Evolutionary conservation across 2,329 filamentous ascomycete genomes (phyloP).

Genomic region (Spiromastix sp.): DNA sequence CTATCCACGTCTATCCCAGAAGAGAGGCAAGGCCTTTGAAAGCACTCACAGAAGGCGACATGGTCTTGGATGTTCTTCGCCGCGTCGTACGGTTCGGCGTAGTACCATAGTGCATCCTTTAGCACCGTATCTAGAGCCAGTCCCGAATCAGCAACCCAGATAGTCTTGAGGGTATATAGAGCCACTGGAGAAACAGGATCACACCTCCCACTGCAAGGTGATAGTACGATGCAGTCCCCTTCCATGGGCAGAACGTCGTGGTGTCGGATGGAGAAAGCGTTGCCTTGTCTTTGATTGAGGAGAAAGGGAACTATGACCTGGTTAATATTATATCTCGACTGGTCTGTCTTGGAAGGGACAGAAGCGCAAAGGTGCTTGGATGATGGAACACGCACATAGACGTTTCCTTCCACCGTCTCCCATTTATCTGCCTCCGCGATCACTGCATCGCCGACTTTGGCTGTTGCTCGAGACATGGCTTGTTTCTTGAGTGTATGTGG

Average conservation of each 20-base stretch:
- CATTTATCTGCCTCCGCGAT: slow-evolving; percentile 43
- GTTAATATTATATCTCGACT: neutral
- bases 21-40: neutral
- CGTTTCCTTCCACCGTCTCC: slow-evolving; percentile 49
- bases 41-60: slow-evolving; percentile 49
- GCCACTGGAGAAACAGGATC: slow-evolving; percentile 4
- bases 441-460: slow-evolving; percentile 38
- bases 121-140: too few species aligned
- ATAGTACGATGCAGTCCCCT: slow-evolving; percentile 49
- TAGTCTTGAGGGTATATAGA: too few species aligned
- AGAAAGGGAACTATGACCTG: slow-evolving; percentile 33
- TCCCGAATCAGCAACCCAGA: too few species aligned
- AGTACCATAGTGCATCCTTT: slow-evolving; percentile 50
- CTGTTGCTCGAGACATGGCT: slow-evolving; percentile 32
- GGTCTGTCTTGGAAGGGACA: neutral
- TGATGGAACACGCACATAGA: slow-evolving; percentile 33
- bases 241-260: slow-evolving; percentile 46
- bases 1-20: neutral
- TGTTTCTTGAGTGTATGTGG: neutral
- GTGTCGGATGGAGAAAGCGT: slow-evolving; percentile 37
- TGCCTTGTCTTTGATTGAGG: slow-evolving; percentile 34
- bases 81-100: slow-evolving; percentile 41
- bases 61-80: slow-evolving; percentile 43
- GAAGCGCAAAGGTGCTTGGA: neutral
- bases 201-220: slow-evolving; percentile 40